phyloP scores from a whole-genome alignment of 1,284 basidiomycete genomes.

The Ceratorhiza oryzae-sativae region DNA sequence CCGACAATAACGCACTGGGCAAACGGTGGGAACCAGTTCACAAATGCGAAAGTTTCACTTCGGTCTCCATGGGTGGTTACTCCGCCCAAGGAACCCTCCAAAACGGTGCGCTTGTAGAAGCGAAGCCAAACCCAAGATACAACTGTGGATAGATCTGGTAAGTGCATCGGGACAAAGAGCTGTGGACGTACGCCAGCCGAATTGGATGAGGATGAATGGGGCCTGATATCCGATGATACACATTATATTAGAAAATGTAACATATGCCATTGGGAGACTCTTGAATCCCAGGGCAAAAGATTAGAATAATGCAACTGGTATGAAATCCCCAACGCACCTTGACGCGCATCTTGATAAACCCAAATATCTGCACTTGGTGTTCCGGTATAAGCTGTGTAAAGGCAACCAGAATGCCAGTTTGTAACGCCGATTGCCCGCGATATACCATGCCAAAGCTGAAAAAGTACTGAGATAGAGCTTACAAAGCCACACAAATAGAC shows the following conservation, averaged over 20 bases:
- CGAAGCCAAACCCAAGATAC: conserved; percentile 93
- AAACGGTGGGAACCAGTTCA: conserved; percentile 96
- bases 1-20: conserved; percentile 68
- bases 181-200: conserved; percentile 74
- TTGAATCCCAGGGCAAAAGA: conserved; percentile 48
- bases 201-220: conserved; percentile 96
- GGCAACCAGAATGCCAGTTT: conserved; percentile 89
- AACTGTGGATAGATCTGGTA: conserved; percentile 50
- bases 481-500: conserved; percentile 49
- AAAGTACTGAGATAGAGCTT: conserved; percentile 4
- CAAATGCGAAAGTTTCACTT: conserved; percentile 95
- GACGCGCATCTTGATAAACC: conserved; percentile 84
- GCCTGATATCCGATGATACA: conserved; percentile 88
- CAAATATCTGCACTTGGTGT: conserved; percentile 93
- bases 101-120: conserved; percentile 87
- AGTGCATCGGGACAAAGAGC: neutral
- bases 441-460: conserved; percentile 85
- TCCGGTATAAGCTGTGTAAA: conserved; percentile 98
- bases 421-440: conserved; percentile 92
- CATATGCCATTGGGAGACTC: conserved; percentile 92
- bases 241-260: conserved; percentile 89
- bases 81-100: conserved; percentile 54
- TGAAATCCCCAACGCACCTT: conserved; percentile 65
- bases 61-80: conserved; percentile 79
- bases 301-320: conserved; percentile 22